Conservation (phyloP, 2,329 filamentous ascomycete species). For the Sarocladium oryzae region DNA sequence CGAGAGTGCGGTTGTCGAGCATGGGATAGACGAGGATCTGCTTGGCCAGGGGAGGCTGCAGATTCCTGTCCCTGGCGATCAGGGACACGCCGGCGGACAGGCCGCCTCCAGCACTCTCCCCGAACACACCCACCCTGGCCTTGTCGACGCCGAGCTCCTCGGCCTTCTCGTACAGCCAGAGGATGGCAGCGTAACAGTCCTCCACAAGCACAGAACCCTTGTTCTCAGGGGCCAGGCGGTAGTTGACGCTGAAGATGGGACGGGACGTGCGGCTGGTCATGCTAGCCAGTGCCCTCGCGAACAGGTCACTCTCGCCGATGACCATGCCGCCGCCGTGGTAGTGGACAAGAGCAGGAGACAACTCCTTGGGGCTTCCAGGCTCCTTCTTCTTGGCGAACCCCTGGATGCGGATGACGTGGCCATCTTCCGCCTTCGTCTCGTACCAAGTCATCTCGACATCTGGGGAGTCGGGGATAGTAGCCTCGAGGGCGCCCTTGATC, state of each 20-base stretch:
- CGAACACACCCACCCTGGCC: conserved; percentile 16
- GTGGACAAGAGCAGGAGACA: conserved; percentile 25
- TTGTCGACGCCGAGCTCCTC: conserved; percentile 16
- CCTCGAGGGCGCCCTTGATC: too few relatives aligned
- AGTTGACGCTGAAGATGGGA: conserved; percentile 31
- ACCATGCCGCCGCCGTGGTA: conserved; percentile 37
- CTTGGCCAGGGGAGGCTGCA: conserved; percentile 22
- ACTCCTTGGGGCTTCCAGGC: neutral
- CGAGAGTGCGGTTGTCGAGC: conserved; percentile 23
- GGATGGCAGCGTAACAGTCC: conserved; percentile 27
- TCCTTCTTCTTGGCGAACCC: neutral
- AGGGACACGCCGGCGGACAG: conserved; percentile 25
- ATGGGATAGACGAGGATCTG: conserved; percentile 28
- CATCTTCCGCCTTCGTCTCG: neutral
- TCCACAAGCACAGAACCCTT: conserved; percentile 27
- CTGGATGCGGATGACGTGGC: neutral
- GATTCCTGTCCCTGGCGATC: conserved; percentile 27
- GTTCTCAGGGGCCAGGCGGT: conserved; percentile 36
- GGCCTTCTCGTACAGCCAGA: conserved; percentile 19
- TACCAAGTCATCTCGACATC: neutral
- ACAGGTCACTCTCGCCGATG: conserved; percentile 18
- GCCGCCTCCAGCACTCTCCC: conserved; percentile 18
- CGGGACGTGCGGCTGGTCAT: conserved; percentile 22
- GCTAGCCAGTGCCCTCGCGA: conserved; percentile 18
- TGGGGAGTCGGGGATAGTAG: neutral